phyloP scores from a whole-genome alignment of 192 early-diverging fungal genomes.

The Entomortierella chlamydospora region DNA sequence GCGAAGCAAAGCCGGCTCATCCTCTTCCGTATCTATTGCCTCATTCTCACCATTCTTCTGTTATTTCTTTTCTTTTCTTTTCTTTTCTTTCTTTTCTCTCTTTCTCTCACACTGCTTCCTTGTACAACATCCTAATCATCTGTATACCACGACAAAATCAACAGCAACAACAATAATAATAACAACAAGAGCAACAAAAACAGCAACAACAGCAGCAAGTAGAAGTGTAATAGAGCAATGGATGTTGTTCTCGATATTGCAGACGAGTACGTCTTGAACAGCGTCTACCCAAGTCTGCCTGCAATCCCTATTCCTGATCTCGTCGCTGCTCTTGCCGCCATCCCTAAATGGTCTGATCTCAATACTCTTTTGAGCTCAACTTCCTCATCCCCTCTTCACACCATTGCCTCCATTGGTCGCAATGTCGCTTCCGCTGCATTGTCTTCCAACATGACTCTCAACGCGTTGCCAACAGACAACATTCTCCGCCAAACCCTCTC shows the following conservation, averaged over 20 bases:
- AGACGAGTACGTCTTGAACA: constrained; percentile 75
- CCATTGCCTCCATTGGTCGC: constrained; percentile 34
- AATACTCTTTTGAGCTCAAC: constrained; percentile 11
- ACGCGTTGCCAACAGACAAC: constrained; percentile 65
- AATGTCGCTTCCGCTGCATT: constrained; percentile 45
- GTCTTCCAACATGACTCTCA: constrained; percentile 42
- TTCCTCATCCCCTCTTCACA: constrained; percentile 48
- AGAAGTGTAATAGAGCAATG: constrained; percentile 53
- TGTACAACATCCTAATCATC: background rate
- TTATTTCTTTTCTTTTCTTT: background rate
- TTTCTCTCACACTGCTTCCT: constrained; percentile 18
- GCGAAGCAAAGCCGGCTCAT: too few species aligned
- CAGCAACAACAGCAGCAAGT: too few species aligned
- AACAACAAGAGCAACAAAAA: background rate
- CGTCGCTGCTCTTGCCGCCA: constrained; percentile 49
- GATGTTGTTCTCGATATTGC: constrained; percentile 71
- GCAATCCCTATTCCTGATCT: constrained; percentile 59
- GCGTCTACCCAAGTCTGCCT: constrained; percentile 62
- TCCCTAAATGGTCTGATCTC: constrained; percentile 27
- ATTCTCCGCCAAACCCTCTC: constrained; percentile 79
- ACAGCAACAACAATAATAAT: background rate
- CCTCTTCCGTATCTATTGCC: too few species aligned
- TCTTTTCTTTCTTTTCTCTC: constrained; percentile 17
- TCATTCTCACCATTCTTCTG: too few species aligned
- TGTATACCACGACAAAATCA: background rate